phyloP scores from a whole-genome alignment of 2,329 filamentous ascomycete species.

The Fusarium graminum region DNA sequence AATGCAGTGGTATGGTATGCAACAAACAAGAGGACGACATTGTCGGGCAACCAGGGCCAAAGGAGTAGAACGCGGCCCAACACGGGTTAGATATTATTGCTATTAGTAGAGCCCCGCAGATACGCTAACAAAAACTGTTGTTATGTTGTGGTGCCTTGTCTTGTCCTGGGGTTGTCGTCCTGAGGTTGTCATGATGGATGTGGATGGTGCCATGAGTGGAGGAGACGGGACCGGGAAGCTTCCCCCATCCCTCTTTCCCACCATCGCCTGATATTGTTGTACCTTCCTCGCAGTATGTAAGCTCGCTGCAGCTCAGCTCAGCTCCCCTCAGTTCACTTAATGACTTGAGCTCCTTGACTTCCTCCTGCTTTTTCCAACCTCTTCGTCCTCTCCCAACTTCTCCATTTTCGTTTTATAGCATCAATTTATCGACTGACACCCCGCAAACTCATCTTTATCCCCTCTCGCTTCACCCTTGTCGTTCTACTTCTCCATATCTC shows the following conservation, averaged over 20 bases:
- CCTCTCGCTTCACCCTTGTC: constrained; percentile 20
- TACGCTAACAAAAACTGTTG: constrained; percentile 18
- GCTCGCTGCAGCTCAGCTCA: constrained; percentile 25
- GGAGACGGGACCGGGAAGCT: constrained; percentile 23
- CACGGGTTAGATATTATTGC: constrained; percentile 16
- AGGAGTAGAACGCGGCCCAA: constrained; percentile 19
- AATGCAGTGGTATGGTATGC: neutral
- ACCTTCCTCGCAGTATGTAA: constrained; percentile 18
- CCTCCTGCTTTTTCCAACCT: constrained; percentile 7
- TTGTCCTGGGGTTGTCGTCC: constrained; percentile 3
- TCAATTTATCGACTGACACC: constrained; percentile 32
- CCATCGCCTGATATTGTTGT: neutral
- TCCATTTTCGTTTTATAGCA: constrained; percentile 19
- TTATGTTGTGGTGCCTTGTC: constrained; percentile 8
- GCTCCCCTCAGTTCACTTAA: constrained; percentile 7
- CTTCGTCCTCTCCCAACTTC: constrained; percentile 6
- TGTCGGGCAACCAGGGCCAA: constrained; percentile 24
- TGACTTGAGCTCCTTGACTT: constrained; percentile 12
- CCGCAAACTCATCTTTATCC: constrained; percentile 9
- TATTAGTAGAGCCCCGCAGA: neutral
- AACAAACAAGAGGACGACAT: constrained; percentile 24
- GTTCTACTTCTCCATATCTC: constrained; percentile 25
- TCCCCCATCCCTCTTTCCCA: constrained; percentile 27
- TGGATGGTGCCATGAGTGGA: constrained; percentile 15
- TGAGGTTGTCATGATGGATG: constrained; percentile 40